Evolutionary conservation across 2,329 filamentous ascomycete species (phyloP).

Genomic region (Exophiala sideris): DNA sequence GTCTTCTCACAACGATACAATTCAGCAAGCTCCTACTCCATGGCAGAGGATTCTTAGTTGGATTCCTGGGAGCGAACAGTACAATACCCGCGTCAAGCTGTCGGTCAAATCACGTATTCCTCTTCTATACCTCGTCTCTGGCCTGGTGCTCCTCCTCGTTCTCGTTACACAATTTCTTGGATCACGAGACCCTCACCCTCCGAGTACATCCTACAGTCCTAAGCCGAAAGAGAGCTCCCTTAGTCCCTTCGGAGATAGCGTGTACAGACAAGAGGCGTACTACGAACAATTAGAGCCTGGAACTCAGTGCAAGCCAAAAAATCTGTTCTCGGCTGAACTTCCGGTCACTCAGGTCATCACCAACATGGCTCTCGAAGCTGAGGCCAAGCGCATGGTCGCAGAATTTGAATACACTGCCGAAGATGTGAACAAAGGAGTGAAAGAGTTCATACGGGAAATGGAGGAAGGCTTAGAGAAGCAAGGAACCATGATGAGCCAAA

Average conservation of each 20-base stretch:
- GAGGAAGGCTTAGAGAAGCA: constrained; percentile 76
- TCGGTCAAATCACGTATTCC: constrained; percentile 16
- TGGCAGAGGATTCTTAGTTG: constrained; percentile 15
- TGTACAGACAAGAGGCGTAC: constrained; percentile 29
- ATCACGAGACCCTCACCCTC: constrained; percentile 10
- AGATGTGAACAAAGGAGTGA: constrained; percentile 74
- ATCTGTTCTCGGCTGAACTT: constrained; percentile 26
- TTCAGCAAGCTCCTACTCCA: constrained; percentile 6
- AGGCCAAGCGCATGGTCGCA: constrained; percentile 74
- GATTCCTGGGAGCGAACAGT: constrained; percentile 20
- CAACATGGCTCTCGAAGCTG: constrained; percentile 50
- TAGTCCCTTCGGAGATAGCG: constrained; percentile 29
- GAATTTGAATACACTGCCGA: constrained; percentile 82
- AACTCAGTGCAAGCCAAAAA: constrained; percentile 29
- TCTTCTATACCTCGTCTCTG: constrained; percentile 23
- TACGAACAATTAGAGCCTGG: constrained; percentile 28
- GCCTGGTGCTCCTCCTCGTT: constrained; percentile 17
- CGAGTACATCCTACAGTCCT: not conserved
- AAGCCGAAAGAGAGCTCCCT: constrained; percentile 9
- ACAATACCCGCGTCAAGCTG: constrained; percentile 18
- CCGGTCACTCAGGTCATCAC: constrained; percentile 23
- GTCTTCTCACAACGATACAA: constrained; percentile 1
- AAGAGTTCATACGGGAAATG: constrained; percentile 85
- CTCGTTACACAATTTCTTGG: constrained; percentile 18
- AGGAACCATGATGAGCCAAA: constrained; percentile 83